phyloP scores from a whole-genome alignment of 163 green algal species.

The Chlamydomonas reinhardtii region DNA sequence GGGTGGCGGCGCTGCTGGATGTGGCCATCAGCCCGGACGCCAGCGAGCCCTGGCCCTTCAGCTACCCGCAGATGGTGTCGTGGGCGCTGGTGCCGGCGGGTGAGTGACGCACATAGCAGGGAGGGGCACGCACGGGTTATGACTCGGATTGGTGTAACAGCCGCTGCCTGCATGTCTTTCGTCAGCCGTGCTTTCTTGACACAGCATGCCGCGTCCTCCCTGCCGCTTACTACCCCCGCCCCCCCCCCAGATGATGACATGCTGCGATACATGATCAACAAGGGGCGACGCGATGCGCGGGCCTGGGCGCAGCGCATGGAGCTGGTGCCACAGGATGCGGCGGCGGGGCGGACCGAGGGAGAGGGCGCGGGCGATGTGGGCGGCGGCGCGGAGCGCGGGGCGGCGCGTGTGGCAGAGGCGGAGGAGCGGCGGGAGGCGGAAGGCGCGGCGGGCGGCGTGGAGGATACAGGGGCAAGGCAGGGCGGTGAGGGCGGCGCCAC shows the following conservation, averaged over 20 bases:
- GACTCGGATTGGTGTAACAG: no score
- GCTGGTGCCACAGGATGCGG: conserved; percentile 35
- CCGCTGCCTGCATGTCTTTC: no score
- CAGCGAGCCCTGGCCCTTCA: conserved; percentile 45
- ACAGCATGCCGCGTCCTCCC: no score
- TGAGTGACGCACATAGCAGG: no score
- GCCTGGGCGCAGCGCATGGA: conserved; percentile 46
- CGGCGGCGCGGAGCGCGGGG: conserved; percentile 22
- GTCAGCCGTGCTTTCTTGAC: no score
- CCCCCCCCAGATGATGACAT: conserved; percentile 18
- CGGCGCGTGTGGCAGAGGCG: conserved; percentile 5
- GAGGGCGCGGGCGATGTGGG: conserved; percentile 35
- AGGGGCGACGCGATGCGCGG: conserved; percentile 37
- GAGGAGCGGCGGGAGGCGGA: background rate
- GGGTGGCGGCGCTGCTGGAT: conserved; percentile 46
- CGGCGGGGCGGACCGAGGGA: background rate
- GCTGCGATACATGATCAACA: conserved; percentile 49
- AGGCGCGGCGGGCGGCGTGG: background rate
- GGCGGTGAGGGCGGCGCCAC: background rate
- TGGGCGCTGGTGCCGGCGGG: conserved; percentile 48
- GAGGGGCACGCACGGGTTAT: no score
- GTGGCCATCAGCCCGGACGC: conserved; percentile 49
- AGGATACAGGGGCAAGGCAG: background rate
- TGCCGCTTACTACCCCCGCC: no score
- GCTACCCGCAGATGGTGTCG: conserved; percentile 43